Percentiles rank a stretch among this genome's conserved stretches.
Conservation (phyloP, 495 filamentous ascomycete genomes). For the Podospora anserina region DNA sequence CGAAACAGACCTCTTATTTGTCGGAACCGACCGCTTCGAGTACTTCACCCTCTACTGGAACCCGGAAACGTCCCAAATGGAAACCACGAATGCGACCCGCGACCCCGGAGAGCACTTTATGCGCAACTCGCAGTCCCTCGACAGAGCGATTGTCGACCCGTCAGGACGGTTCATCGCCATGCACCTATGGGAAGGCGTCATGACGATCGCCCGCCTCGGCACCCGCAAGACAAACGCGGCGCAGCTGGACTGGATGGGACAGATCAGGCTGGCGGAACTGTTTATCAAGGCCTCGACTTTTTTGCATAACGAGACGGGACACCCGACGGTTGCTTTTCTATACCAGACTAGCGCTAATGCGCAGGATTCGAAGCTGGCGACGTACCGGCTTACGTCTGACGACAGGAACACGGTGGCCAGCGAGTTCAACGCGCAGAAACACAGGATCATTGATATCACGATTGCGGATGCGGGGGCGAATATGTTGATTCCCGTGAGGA, state of each 20-base stretch:
- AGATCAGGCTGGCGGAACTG: constrained; percentile 78
- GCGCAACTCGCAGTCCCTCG: constrained; percentile 69
- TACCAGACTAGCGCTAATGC: constrained; percentile 71
- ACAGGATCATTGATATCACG: constrained; percentile 51
- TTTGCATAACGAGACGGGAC: constrained; percentile 66
- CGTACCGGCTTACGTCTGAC: constrained; percentile 53
- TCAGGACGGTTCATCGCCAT: constrained; percentile 75
- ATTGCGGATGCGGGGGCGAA: constrained; percentile 70
- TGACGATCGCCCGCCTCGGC: constrained; percentile 63
- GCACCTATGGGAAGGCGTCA: constrained; percentile 83
- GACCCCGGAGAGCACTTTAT: constrained; percentile 77
- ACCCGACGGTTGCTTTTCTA: constrained; percentile 77
- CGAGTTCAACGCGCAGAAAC: constrained; percentile 43
- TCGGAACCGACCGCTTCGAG: constrained; percentile 82
- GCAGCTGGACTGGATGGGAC: constrained; percentile 63
- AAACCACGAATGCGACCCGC: constrained; percentile 62
- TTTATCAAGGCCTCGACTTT: constrained; percentile 81
- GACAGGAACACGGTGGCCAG: constrained; percentile 47
- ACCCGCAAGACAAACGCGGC: constrained; percentile 54
- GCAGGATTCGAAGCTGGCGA: constrained; percentile 56
- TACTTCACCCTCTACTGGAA: constrained; percentile 93
- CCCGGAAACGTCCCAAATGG: constrained; percentile 53
- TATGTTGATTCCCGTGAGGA: constrained; percentile 79
- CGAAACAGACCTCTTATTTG: constrained; percentile 80
- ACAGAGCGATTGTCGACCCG: constrained; percentile 79